These are phyloP conservation scores for Solanum paucissectum DNA, from an alignment of 257 asterid genomes.

Conservation along the genomic window DNA sequence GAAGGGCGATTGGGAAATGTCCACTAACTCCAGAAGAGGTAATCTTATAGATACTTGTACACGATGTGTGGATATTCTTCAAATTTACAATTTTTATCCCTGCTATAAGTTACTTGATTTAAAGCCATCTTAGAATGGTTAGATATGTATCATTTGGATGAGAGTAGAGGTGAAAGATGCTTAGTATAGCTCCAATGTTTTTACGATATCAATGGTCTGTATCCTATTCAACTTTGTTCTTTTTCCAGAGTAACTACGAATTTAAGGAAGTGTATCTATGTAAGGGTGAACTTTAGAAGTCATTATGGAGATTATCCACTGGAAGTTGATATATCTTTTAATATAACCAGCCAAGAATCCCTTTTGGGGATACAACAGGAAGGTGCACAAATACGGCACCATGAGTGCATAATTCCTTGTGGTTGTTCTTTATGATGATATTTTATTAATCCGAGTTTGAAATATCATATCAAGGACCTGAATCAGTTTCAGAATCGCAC, in stretches of 20 bases:
- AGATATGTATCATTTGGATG: background rate
- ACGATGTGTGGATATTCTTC: background rate
- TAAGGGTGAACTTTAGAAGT: background rate
- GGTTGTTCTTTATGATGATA: background rate
- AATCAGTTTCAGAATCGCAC: background rate
- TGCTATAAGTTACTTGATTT: background rate
- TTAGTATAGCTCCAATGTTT: background rate
- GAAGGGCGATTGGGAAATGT: constrained; percentile 97
- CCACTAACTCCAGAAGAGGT: constrained; percentile 99
- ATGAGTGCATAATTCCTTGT: background rate
- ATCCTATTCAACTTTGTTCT: background rate
- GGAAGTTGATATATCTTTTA: background rate
- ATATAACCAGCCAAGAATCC: background rate
- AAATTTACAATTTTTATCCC: background rate
- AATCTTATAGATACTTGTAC: constrained; percentile 1
- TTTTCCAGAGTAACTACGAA: background rate
- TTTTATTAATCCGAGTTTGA: background rate
- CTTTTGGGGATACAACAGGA: background rate
- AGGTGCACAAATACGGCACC: background rate
- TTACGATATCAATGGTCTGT: background rate
- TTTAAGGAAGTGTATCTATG: background rate
- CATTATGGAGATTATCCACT: background rate
- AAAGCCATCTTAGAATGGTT: background rate
- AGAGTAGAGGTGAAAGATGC: background rate
- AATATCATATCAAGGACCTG: background rate